These are phyloP conservation scores for Omphalea diandra DNA, from an alignment of 441 rosid genomes.

Conservation along the genomic window DNA sequence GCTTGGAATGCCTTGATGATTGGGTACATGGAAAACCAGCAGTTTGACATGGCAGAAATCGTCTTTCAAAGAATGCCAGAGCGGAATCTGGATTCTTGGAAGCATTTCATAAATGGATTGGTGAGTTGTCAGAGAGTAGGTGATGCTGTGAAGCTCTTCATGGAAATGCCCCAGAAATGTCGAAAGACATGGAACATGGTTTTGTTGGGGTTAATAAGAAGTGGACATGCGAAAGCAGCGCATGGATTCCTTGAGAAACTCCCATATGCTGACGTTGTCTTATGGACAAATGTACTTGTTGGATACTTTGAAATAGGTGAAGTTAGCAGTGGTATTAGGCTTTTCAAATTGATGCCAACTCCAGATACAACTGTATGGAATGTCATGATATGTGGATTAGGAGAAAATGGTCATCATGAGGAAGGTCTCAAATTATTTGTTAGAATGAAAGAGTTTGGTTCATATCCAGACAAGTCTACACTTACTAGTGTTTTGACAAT, in stretches of 20 bases:
- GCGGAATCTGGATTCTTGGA: constrained; percentile 40
- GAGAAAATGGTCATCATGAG: constrained; percentile 38
- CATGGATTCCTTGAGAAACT: constrained; percentile 38
- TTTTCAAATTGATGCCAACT: constrained; percentile 28
- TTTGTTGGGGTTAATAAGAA: constrained; percentile 31
- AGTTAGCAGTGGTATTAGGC: constrained; percentile 22
- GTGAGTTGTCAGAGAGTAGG: constrained; percentile 22
- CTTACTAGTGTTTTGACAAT: constrained; percentile 40
- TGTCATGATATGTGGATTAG: constrained; percentile 41
- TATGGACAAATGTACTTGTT: constrained; percentile 41
- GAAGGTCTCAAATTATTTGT: constrained; percentile 39
- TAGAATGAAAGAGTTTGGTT: constrained; percentile 34
- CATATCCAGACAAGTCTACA: constrained; percentile 36
- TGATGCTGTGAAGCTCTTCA: constrained; percentile 28
- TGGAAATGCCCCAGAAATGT: constrained; percentile 42
- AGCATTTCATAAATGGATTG: constrained; percentile 31
- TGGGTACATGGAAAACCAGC: constrained; percentile 31
- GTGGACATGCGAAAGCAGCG: constrained; percentile 33
- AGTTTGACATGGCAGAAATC: constrained; percentile 30
- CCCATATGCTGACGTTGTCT: constrained; percentile 28
- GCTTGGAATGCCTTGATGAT: constrained; percentile 42
- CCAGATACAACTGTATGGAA: constrained; percentile 40
- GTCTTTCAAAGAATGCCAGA: constrained; percentile 27
- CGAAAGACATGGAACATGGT: constrained; percentile 36
- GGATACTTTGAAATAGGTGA: constrained; percentile 42